These are phyloP conservation scores for Colletotrichum phormii DNA, from an alignment of 2,329 filamentous ascomycete species.

Conservation along the genomic window DNA sequence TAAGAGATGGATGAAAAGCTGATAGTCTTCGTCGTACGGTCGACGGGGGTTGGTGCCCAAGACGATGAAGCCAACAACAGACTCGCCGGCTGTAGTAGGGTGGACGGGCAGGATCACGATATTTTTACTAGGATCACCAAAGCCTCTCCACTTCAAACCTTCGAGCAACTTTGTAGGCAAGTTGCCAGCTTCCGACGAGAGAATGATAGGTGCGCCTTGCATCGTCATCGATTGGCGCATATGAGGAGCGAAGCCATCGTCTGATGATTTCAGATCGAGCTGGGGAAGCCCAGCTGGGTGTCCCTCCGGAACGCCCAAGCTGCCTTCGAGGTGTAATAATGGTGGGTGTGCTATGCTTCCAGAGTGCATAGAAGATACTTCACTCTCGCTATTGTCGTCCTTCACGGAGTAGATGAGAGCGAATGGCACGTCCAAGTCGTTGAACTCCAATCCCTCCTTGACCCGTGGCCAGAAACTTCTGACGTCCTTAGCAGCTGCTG, in stretches of 20 bases:
- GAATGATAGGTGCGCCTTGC: constrained; percentile 72
- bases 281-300: constrained; percentile 70
- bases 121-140: constrained; percentile 75
- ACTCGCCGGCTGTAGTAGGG: constrained; percentile 77
- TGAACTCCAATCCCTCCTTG: constrained; percentile 75
- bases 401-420: constrained; percentile 80
- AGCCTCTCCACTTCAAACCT: constrained; percentile 77
- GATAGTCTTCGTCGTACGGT: constrained; percentile 85
- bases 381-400: constrained; percentile 75
- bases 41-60: constrained; percentile 82
- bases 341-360: constrained; percentile 72
- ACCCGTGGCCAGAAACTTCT: constrained; percentile 80
- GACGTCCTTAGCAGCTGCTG: constrained; percentile 77
- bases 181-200: constrained; percentile 75
- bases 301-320: constrained; percentile 73
- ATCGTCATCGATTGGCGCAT: constrained; percentile 80
- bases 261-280: constrained; percentile 77
- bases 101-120: constrained; percentile 84
- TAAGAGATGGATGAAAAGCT: constrained; percentile 79
- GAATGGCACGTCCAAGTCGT: constrained; percentile 82
- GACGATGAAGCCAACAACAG: constrained; percentile 81
- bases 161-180: constrained; percentile 73
- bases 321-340: constrained; percentile 77
- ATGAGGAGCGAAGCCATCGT: constrained; percentile 80
- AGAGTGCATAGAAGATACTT: constrained; percentile 78